Conservation (phyloP, 2,329 filamentous ascomycete genomes). For the Sclerotinia spermophila region DNA sequence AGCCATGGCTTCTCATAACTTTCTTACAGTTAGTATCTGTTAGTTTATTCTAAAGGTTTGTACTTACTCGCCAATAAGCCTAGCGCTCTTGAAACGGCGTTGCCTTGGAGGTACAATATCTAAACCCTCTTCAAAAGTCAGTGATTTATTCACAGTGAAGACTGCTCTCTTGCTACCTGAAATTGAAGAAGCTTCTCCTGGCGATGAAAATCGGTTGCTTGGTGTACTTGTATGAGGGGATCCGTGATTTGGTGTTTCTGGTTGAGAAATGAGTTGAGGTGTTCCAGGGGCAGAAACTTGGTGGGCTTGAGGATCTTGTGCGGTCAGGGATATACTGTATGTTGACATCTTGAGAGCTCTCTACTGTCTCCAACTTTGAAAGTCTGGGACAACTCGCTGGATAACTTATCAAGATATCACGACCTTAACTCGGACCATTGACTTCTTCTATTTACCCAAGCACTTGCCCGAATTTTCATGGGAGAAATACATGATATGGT, state of each 20-base stretch:
- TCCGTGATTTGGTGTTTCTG: slow-evolving; percentile 11
- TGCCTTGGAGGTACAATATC: slow-evolving; percentile 11
- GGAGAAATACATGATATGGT: background rate
- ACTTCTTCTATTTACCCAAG: background rate
- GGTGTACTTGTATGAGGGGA: background rate
- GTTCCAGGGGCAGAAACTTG: background rate
- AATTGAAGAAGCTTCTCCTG: slow-evolving; percentile 4
- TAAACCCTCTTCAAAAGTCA: background rate
- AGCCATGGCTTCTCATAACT: slow-evolving; percentile 27
- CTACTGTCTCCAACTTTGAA: background rate
- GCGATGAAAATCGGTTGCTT: slow-evolving; percentile 10
- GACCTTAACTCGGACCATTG: background rate
- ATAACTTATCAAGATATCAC: background rate
- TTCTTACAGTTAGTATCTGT: background rate
- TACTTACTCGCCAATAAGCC: slow-evolving; percentile 22
- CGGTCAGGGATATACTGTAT: slow-evolving; percentile 4
- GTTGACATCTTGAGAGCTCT: slow-evolving; percentile 5
- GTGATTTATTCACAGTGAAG: background rate
- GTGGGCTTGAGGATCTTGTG: slow-evolving; percentile 7
- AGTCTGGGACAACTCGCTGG: background rate
- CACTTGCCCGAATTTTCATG: background rate
- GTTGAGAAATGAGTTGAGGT: slow-evolving; percentile 9
- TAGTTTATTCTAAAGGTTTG: background rate
- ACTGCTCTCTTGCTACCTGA: slow-evolving; percentile 1
- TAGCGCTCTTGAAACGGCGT: slow-evolving; percentile 24